Percentiles rank a stretch among this genome's conserved stretches.
These are phyloP conservation scores for Backusella westeae DNA, from an alignment of 192 early-diverging fungal species.

Conservation along the genomic window DNA sequence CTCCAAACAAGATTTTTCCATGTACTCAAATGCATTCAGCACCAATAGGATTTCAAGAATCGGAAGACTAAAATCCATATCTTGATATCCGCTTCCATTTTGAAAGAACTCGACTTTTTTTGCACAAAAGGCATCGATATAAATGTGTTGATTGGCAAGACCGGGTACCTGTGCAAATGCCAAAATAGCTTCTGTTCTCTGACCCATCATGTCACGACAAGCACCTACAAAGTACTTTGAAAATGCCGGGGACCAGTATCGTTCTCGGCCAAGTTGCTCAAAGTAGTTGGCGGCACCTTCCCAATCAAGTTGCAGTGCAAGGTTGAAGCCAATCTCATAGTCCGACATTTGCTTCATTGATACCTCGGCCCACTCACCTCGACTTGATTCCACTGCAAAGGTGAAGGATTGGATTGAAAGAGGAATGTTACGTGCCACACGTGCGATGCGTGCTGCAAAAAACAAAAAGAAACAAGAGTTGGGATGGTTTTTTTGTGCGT, in stretches of 20 bases:
- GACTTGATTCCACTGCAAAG: constrained; percentile 17
- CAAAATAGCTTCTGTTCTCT: constrained; percentile 64
- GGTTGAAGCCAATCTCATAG: constrained; percentile 50
- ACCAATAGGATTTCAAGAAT: constrained; percentile 45
- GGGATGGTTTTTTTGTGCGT: constrained; percentile 22
- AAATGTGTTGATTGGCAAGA: constrained; percentile 30
- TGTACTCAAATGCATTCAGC: constrained; percentile 46
- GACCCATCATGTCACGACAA: constrained; percentile 48
- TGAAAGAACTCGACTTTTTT: constrained; percentile 12
- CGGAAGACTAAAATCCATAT: constrained; percentile 37
- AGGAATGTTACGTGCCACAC: constrained; percentile 29
- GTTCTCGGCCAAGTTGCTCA: constrained; percentile 35
- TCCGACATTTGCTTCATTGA: constrained; percentile 41
- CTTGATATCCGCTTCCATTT: constrained; percentile 12
- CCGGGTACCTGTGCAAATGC: constrained; percentile 53
- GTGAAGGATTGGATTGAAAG: constrained; percentile 24
- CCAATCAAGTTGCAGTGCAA: constrained; percentile 46
- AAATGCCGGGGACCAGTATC: constrained; percentile 47
- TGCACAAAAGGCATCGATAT: neutral
- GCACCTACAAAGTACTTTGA: constrained; percentile 45
- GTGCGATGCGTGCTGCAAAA: constrained; percentile 42
- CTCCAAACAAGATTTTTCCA: constrained; percentile 31
- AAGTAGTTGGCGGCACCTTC: constrained; percentile 37
- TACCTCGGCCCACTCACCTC: constrained; percentile 32
- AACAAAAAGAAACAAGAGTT: constrained; percentile 52